Evolutionary conservation across 179 eudicot species (phyloP).

Genomic region (Monotropa hypopitys): DNA sequence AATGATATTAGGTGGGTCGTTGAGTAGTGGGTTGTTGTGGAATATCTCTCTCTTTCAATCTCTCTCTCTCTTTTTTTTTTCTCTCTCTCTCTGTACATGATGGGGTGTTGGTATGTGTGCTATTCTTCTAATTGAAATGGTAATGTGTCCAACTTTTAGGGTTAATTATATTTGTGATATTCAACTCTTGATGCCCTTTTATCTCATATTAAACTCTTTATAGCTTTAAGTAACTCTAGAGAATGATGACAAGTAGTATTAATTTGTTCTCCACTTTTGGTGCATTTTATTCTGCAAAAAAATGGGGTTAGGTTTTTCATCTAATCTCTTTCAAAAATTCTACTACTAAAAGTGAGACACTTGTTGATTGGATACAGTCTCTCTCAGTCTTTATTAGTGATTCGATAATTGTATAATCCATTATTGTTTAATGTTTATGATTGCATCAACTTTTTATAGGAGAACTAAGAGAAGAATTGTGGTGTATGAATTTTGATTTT

Average conservation of each 20-base stretch:
- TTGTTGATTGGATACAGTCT: background rate
- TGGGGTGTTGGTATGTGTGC: constrained; percentile 9
- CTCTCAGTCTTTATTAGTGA: no score
- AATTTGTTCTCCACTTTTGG: background rate
- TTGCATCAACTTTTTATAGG: background rate
- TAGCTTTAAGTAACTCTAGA: no score
- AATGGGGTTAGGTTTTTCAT: background rate
- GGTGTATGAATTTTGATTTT: background rate
- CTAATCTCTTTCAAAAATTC: background rate
- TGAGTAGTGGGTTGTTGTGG: background rate
- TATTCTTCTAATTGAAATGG: background rate
- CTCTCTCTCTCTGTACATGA: constrained; percentile 1
- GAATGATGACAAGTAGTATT: background rate
- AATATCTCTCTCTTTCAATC: no score
- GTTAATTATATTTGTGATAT: background rate
- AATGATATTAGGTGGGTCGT: background rate
- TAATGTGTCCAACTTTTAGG: background rate
- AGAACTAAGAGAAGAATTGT: background rate
- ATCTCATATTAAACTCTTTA: background rate
- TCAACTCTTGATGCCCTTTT: background rate
- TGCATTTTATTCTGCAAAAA: background rate
- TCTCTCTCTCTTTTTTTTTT: background rate
- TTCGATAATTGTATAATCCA: no score
- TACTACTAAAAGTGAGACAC: background rate
- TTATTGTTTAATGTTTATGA: no score